Base-by-base conservation (phyloP, 2,329 filamentous ascomycete genomes). In the Phialophora macrospora region DNA sequence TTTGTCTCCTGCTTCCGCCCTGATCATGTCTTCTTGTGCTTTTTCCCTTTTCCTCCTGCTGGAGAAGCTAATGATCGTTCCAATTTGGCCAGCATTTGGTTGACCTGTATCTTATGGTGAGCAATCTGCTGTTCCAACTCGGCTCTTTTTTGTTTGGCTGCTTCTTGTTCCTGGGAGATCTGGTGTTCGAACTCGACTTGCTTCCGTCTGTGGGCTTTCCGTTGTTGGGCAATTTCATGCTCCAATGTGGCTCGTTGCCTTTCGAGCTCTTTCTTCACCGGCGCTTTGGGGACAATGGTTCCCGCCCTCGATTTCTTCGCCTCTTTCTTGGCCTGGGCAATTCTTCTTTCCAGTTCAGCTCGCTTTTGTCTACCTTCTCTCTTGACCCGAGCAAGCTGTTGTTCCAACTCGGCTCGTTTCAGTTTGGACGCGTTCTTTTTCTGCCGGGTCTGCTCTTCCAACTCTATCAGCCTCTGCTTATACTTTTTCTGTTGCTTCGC, bases 351-450 rank as follows among this genome's bases (percentile, higher is more conserved):
- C 30, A 55, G 12, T 32, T 55, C 60, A 7, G n/a, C 28, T 28
- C 22, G 48, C 48, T 59, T 48, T 49, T 34, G 44, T 17, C 44
- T 48, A 9, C 17, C 34, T 55, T 63, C 55, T 26, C 44, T 52
- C 46, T 59, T 32, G 7, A n/a, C 44, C n/a, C 22, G 30, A 22
- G 44, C 17, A 2, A 48, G 17, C 22, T 22, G 44, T 22, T 20
- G 44, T 48, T 20, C 44, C 44, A 48, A 22, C 44, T 48, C 44
- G 17, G 6, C n/a, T 48, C 44, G 44, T 22, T 8, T 48, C 44
- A 2, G 44, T 48, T 34, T 34, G 32, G 9, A 9, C 32, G 9
- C 32, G 2, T 34, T 4, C 32, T 34, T 34, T 34, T 12, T 12
- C 32, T 34, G 9, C 2, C 32, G 32, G 32, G 9, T 34, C 32